Conservation (phyloP, 2,329 filamentous ascomycete species). For the Ampelomyces quisqualis region DNA sequence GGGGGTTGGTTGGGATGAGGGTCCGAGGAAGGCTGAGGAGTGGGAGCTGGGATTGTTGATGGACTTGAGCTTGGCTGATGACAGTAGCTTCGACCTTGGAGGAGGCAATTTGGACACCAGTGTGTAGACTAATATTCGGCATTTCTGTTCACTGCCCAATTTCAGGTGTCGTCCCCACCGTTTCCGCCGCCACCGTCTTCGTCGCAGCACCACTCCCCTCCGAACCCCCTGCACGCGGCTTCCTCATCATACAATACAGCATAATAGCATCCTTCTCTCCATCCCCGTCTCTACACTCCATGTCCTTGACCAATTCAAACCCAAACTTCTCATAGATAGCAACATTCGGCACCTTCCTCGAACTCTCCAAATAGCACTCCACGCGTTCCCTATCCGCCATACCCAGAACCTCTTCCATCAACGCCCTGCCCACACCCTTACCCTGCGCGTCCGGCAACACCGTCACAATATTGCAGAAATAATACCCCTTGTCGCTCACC, state of each 20-base stretch:
- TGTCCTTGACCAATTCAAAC: constrained; percentile 64
- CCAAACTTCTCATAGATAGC: constrained; percentile 70
- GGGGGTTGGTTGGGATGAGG: constrained; percentile 31
- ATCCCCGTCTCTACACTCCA: constrained; percentile 66
- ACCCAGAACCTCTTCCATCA: constrained; percentile 65
- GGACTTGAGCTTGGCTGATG: constrained; percentile 4
- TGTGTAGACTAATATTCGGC: not conserved
- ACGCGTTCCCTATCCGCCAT: constrained; percentile 64
- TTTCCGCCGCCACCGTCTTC: not conserved
- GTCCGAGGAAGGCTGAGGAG: constrained; percentile 18
- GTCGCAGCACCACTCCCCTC: not conserved
- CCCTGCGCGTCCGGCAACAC: constrained; percentile 66
- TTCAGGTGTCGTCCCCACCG: constrained; percentile 3
- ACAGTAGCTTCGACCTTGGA: not conserved
- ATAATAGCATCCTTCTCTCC: constrained; percentile 47
- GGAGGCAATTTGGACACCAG: not conserved
- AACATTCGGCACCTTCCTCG: constrained; percentile 66
- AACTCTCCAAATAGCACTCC: constrained; percentile 71
- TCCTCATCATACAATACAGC: constrained; percentile 51
- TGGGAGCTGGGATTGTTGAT: constrained; percentile 19
- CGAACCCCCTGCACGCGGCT: constrained; percentile 25
- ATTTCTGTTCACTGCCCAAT: constrained; percentile 1
- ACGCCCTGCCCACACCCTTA: constrained; percentile 63
- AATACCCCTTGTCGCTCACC: constrained; percentile 67
- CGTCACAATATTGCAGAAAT: constrained; percentile 75